phyloP scores from a whole-genome alignment of 2,329 filamentous ascomycete genomes.

The Paecilomyces sp. region DNA sequence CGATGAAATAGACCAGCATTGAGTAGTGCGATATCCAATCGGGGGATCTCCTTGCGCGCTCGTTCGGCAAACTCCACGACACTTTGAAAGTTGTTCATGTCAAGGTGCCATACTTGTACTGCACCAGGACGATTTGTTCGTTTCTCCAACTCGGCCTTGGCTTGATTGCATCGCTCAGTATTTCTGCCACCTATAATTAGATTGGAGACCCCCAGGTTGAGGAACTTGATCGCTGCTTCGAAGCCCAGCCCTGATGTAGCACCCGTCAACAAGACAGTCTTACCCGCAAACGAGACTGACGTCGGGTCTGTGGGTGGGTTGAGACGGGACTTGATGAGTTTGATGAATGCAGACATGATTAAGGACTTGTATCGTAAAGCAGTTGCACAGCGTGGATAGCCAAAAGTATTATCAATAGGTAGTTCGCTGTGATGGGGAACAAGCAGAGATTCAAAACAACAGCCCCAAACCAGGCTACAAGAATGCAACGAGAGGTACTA shows the following conservation, averaged over 20 bases:
- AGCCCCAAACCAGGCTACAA: neutral
- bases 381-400: neutral
- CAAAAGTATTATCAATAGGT: neutral
- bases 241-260: slow-evolving; percentile 46
- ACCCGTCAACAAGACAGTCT: slow-evolving; percentile 44
- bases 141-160: slow-evolving; percentile 33
- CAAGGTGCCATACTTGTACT: slow-evolving; percentile 40
- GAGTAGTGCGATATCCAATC: slow-evolving; percentile 39
- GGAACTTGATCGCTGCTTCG: slow-evolving; percentile 43
- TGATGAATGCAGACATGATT: neutral
- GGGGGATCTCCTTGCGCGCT: slow-evolving; percentile 26
- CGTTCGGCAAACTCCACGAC: slow-evolving; percentile 37
- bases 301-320: slow-evolving; percentile 28
- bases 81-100: slow-evolving; percentile 40
- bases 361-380: neutral
- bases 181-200: slow-evolving; percentile 44
- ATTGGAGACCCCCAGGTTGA: slow-evolving; percentile 32
- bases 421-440: neutral
- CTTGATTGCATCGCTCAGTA: slow-evolving; percentile 33
- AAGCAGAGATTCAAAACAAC: neutral
- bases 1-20: slow-evolving; percentile 40
- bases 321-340: neutral
- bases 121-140: slow-evolving; percentile 21
- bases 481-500: neutral
- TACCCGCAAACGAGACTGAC: slow-evolving; percentile 34